Percentiles rank a stretch among this genome's conserved stretches.
These are phyloP conservation scores for Saussurea involucrata DNA, from an alignment of 129 eudicot genomes.

Conservation along the genomic window DNA sequence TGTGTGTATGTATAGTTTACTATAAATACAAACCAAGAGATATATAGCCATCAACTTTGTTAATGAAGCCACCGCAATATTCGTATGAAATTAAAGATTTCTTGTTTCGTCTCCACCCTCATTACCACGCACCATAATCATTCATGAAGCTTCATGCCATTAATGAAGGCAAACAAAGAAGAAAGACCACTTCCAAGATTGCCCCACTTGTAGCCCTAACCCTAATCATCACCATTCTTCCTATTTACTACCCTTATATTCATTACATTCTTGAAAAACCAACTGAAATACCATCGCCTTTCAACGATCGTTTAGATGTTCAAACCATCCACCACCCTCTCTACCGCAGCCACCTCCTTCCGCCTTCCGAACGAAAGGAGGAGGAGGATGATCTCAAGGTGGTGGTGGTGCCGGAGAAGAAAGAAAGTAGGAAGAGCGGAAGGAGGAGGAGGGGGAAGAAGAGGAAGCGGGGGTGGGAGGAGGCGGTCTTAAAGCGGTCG, in stretches of 20 bases:
- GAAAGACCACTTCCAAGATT: conserved; percentile 40
- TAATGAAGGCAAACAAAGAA: conserved; percentile 52
- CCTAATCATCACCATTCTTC: conserved; percentile 37
- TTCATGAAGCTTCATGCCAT: conserved; percentile 56
- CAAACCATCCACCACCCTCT: conserved; percentile 32
- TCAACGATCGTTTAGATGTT: conserved; percentile 7
- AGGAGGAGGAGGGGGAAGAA: conserved; percentile 6
- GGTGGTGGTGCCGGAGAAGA: background rate
- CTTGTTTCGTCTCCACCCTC: background rate
- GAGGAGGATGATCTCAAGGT: conserved; percentile 14
- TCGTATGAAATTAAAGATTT: conserved; percentile 17
- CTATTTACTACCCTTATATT: conserved; percentile 43
- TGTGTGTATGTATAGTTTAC: background rate
- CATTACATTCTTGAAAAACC: conserved; percentile 25
- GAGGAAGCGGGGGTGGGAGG: conserved; percentile 8
- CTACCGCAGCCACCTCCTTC: conserved; percentile 29
- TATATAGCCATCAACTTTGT: conserved; percentile 40
- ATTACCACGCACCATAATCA: conserved; percentile 11
- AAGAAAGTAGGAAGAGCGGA: conserved; percentile 5
- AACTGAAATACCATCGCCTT: background rate
- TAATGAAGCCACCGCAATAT: conserved; percentile 42
- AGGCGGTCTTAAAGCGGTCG: background rate
- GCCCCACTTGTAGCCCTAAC: conserved; percentile 39
- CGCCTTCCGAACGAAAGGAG: conserved; percentile 9
- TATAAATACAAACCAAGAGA: conserved; percentile 33